Percentiles rank a stretch among this genome's conserved stretches.
Evolutionary conservation across 129 eudicot species (phyloP).

Genomic region (Lactuca sativa): DNA sequence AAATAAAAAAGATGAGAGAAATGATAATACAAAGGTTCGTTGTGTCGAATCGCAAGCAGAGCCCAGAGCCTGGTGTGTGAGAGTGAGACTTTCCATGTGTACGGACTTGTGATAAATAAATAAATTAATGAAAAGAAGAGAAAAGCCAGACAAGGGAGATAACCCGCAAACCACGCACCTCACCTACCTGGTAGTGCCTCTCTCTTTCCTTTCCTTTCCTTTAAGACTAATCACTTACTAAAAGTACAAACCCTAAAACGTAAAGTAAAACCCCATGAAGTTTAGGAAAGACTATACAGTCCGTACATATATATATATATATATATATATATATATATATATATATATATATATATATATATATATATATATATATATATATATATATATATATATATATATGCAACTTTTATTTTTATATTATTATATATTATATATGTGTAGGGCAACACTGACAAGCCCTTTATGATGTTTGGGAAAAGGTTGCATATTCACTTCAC

Average conservation of each 20-base stretch:
- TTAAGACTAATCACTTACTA: not conserved
- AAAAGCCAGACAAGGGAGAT: conserved; percentile 14
- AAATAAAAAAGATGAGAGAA: conserved; percentile 10
- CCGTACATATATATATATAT: too few relatives aligned
- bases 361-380: too few relatives aligned
- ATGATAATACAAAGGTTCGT: conserved; percentile 44
- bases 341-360: too few relatives aligned
- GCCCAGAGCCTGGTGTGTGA: conserved; percentile 18
- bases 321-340: too few relatives aligned
- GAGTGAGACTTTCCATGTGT: conserved; percentile 22
- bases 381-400: too few relatives aligned
- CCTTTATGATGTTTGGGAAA: conserved; percentile 26
- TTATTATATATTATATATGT: too few relatives aligned
- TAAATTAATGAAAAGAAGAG: conserved; percentile 3
- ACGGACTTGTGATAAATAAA: conserved; percentile 17
- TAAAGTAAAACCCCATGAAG: conserved; percentile 13
- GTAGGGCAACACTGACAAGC: conserved; percentile 26
- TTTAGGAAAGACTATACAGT: not conserved
- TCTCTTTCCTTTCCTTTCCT: not conserved
- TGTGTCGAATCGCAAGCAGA: conserved; percentile 45
- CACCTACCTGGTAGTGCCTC: conserved; percentile 10
- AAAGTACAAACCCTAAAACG: conserved; percentile 30
- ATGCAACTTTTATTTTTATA: not conserved
- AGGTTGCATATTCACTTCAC: conserved; percentile 35
- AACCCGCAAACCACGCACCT: conserved; percentile 44